A percentile compares a stretch with the other conserved stretches of the same genome.
Evolutionary conservation across 2,329 filamentous ascomycete genomes (phyloP).

Genomic region (Colletotrichum euphorbiae): DNA sequence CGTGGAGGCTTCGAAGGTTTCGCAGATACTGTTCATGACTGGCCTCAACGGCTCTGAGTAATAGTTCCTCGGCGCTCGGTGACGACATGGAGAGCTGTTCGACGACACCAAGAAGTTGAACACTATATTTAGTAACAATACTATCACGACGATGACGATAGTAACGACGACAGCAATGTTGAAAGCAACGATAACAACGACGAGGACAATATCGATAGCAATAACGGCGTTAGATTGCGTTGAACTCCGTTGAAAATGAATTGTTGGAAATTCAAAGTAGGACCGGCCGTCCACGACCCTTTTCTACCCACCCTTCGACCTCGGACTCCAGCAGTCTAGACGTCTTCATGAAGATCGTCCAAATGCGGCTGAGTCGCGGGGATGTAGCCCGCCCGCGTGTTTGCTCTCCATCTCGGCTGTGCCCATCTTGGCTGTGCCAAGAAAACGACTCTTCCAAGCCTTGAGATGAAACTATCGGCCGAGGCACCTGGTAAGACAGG

Average conservation of each 20-base stretch:
- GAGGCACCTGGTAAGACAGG: conserved; percentile 3
- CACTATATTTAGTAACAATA: too few relatives aligned
- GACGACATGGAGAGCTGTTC: conserved; percentile 32
- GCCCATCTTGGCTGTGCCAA: background rate
- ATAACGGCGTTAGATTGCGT: too few relatives aligned
- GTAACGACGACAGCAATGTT: too few relatives aligned
- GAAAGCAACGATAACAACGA: too few relatives aligned
- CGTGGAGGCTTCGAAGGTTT: conserved; percentile 46
- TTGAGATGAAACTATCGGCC: conserved; percentile 21
- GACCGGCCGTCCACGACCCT: background rate
- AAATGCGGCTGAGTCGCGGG: conserved; percentile 34
- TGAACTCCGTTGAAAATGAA: background rate
- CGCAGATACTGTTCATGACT: conserved; percentile 51
- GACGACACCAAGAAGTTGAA: too few relatives aligned
- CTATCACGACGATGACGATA: too few relatives aligned
- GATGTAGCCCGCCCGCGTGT: background rate
- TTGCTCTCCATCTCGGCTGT: background rate
- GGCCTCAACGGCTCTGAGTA: conserved; percentile 49
- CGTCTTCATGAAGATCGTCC: conserved; percentile 9
- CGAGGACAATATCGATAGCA: background rate
- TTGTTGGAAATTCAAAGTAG: background rate
- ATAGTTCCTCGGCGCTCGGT: conserved; percentile 49
- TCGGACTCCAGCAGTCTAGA: conserved; percentile 16
- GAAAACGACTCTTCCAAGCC: conserved; percentile 9
- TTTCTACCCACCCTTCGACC: conserved; percentile 19